Base-by-base conservation (phyloP, 1,284 basidiomycete species). In the Hemileia vastatrix region DNA sequence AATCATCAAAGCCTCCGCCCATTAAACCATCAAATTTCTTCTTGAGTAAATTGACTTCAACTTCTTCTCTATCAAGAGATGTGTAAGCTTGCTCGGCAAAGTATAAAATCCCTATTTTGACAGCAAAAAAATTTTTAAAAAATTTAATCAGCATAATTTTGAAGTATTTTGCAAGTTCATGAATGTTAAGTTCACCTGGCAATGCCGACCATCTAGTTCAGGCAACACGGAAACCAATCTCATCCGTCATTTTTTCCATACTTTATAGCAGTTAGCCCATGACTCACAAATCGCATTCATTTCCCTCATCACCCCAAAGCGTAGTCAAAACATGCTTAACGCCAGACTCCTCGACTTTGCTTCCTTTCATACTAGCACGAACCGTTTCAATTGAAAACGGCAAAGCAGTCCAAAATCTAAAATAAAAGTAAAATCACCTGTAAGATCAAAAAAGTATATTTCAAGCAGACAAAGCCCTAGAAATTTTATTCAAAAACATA, bases 221-320 rank as follows among this genome's bases (percentile, higher is more conserved):
- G 5, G 19, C 27, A n/a, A 52, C 47, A 52, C 21, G 33, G 2
- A 4, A n/a, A 5, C 19, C 0, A 19, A 23, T 15, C 24, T 47
- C 24, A 57, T 48, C 3, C 8, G 18, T 18, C n/a, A n/a, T 45
- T n/a, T 23, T 57, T 44, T 47, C 48, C 31, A 40, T 18, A 11
- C 49, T 50, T 70, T 67, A 73, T n/a, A 15, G 70, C 70, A 6
- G 71, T 70, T 1, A 70, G 13, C 4, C 31, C 19, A 32, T 6
- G 43, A 49, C 60, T 50, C 60, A 71, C 32, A 72, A 52, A 52
- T 72, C 71, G 27, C 58, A 69, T 65, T 77, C 76, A 60, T 77
- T 77, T 0, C 76, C 76, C 57, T 77, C 76, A 65, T 77, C 76
- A 15, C 76, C 76, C 76, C 76, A 77, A 36, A 77, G 76, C 1